Evolutionary conservation across 345 rosid species (phyloP).

Genomic region (Brassica nigra): DNA sequence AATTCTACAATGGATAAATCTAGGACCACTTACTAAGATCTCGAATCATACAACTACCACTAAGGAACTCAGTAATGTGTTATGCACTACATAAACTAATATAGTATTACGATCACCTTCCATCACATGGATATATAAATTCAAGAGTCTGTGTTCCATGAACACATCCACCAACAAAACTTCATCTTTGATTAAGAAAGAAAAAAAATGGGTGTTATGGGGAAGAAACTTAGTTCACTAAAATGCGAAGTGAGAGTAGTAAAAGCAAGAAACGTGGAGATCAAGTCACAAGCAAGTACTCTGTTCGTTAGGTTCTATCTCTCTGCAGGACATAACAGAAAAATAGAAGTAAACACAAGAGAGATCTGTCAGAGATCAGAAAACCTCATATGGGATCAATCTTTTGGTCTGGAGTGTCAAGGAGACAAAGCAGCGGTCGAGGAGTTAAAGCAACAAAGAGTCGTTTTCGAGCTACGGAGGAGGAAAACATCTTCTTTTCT

Average conservation of each 20-base stretch:
- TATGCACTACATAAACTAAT: slow-evolving; percentile 13
- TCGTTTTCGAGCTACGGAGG: slow-evolving; percentile 65
- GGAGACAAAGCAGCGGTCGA: slow-evolving; percentile 55
- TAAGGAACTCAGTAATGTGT: neutral
- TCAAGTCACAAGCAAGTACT: slow-evolving; percentile 42
- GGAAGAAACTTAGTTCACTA: slow-evolving; percentile 39
- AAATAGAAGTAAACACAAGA: slow-evolving; percentile 54
- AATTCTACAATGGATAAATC: slow-evolving; percentile 23
- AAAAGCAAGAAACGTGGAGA: slow-evolving; percentile 67
- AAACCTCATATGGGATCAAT: slow-evolving; percentile 54
- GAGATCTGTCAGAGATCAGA: slow-evolving; percentile 49
- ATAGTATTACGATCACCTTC: neutral
- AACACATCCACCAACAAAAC: slow-evolving; percentile 31
- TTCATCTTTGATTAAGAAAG: neutral
- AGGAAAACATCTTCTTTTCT: slow-evolving; percentile 41
- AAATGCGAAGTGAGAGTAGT: slow-evolving; percentile 58
- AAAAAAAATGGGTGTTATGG: slow-evolving; percentile 44
- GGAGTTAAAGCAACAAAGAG: slow-evolving; percentile 49
- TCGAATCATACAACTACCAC: slow-evolving; percentile 25
- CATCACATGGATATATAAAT: slow-evolving; percentile 29
- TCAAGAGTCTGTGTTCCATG: slow-evolving; percentile 21
- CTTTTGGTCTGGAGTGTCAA: slow-evolving; percentile 61
- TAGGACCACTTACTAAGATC: slow-evolving; percentile 34
- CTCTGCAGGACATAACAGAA: slow-evolving; percentile 53
- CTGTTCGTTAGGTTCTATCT: slow-evolving; percentile 73